Evolutionary conservation across 345 rosid genomes (phyloP).

Genomic region (Corchorus olitorius): DNA sequence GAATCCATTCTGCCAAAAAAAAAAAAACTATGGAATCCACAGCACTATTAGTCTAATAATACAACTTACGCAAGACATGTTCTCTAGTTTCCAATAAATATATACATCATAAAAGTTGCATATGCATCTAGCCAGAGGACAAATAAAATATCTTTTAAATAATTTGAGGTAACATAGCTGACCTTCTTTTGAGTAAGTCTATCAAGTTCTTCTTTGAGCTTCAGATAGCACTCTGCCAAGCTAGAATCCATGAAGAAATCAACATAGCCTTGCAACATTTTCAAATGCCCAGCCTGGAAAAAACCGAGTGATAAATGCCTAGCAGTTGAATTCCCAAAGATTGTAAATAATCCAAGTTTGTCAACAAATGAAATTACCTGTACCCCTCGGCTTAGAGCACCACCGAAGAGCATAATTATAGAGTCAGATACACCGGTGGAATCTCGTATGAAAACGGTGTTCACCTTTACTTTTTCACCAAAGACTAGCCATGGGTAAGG

Average conservation of each 20-base stretch:
- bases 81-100: background rate
- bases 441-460: slow-evolving; percentile 87
- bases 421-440: slow-evolving; percentile 99
- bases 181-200: slow-evolving; percentile 79
- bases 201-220: slow-evolving; percentile 82
- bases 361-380: slow-evolving; percentile 51
- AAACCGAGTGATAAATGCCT: slow-evolving; percentile 6
- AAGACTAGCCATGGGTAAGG: slow-evolving; percentile 98
- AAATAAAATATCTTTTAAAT: slow-evolving; percentile 2
- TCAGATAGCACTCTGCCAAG: slow-evolving; percentile 81
- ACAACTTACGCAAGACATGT: background rate
- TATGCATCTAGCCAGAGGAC: background rate
- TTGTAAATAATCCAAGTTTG: background rate
- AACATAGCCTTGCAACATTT: slow-evolving; percentile 89
- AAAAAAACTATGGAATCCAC: background rate
- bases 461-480: slow-evolving; percentile 95
- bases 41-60: background rate
- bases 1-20: background rate
- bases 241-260: slow-evolving; percentile 94
- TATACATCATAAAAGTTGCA: background rate
- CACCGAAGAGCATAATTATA: slow-evolving; percentile 83
- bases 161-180: slow-evolving; percentile 6
- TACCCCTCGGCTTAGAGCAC: slow-evolving; percentile 62
- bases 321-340: slow-evolving; percentile 4
- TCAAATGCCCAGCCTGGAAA: slow-evolving; percentile 84